phyloP scores from a whole-genome alignment of 306 rosid species.

The Parietaria judaica region DNA sequence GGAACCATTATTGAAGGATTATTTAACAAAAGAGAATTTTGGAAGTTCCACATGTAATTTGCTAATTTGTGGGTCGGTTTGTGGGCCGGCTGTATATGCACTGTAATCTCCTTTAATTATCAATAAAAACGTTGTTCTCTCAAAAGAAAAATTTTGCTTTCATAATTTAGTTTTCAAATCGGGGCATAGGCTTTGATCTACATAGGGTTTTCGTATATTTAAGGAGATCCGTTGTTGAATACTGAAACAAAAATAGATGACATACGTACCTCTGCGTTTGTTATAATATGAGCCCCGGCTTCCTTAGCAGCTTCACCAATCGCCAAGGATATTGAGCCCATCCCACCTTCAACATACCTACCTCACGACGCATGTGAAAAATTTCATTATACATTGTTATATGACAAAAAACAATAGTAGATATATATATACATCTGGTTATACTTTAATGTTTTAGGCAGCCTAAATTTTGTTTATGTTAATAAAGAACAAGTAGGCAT shows the following conservation, averaged over 20 bases:
- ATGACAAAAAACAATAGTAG: background rate
- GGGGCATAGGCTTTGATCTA: no score
- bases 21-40: background rate
- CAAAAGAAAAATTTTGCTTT: background rate
- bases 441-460: background rate
- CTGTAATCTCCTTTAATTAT: background rate
- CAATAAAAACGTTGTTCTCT: background rate
- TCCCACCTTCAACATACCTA: slow-evolving; percentile 97
- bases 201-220: background rate
- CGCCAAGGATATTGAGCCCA: slow-evolving; percentile 93
- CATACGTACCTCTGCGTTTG: slow-evolving; percentile 63
- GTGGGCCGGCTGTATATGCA: no score
- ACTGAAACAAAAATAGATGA: background rate
- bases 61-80: no score
- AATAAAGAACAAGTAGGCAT: background rate
- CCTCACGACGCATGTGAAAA: slow-evolving; percentile 9
- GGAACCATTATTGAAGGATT: no score
- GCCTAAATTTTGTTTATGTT: background rate
- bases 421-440: background rate
- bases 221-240: background rate
- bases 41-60: no score
- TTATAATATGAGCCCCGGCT: slow-evolving; percentile 71
- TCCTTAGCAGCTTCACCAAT: slow-evolving; percentile 63
- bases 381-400: background rate
- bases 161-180: no score